Percentiles rank a stretch among this genome's conserved stretches.
These are phyloP conservation scores for Dalbergia cochinchinensis DNA, from an alignment of 306 rosid species.

Conservation along the genomic window DNA sequence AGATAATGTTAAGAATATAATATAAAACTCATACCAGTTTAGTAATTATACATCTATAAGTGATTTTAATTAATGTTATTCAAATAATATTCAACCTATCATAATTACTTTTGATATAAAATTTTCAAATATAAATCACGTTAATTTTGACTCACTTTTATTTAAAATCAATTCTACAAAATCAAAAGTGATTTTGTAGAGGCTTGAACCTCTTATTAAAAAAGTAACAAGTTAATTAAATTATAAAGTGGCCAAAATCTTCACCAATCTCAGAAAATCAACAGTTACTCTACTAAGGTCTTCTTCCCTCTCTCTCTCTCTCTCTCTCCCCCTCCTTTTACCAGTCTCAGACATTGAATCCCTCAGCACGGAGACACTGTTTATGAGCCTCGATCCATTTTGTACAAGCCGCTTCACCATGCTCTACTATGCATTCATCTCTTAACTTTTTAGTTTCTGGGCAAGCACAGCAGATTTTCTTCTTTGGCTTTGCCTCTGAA, in stretches of 20 bases:
- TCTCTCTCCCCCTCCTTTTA: neutral
- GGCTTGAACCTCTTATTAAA: slow-evolving; percentile 30
- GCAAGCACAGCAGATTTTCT: slow-evolving; percentile 92
- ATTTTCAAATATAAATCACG: too few relatives aligned
- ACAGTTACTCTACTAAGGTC: neutral
- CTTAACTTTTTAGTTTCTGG: slow-evolving; percentile 78
- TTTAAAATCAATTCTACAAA: too few relatives aligned
- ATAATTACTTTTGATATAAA: too few relatives aligned
- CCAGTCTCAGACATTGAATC: slow-evolving; percentile 72
- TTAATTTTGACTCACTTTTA: too few relatives aligned
- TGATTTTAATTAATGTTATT: too few relatives aligned
- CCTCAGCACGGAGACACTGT: slow-evolving; percentile 84
- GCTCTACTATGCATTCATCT: slow-evolving; percentile 93
- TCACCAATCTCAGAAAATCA: slow-evolving; percentile 17
- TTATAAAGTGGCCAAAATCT: slow-evolving; percentile 42
- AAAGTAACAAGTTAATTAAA: slow-evolving; percentile 31
- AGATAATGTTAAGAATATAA: too few relatives aligned
- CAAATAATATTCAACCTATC: too few relatives aligned
- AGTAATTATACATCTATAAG: too few relatives aligned
- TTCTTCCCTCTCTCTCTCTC: neutral
- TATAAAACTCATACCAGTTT: too few relatives aligned
- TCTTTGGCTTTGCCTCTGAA: slow-evolving; percentile 71
- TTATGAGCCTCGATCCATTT: slow-evolving; percentile 95
- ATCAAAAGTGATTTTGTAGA: too few relatives aligned
- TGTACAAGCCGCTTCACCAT: slow-evolving; percentile 83